These are phyloP conservation scores for Glycine soja DNA, from an alignment of 306 rosid genomes.

Conservation along the genomic window DNA sequence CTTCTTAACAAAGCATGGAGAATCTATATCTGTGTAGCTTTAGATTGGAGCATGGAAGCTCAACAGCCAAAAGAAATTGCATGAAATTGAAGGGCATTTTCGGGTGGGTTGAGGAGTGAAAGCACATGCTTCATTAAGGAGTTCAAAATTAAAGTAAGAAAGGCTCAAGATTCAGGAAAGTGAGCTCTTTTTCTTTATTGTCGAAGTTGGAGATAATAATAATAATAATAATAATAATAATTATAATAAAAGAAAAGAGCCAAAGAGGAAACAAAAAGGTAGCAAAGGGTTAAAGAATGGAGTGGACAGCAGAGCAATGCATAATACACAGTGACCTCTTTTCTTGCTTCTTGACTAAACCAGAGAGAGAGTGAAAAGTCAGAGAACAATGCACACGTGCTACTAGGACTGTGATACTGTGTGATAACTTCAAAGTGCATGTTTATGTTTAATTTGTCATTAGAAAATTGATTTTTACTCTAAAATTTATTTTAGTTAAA, in stretches of 20 bases:
- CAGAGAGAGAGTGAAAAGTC: not conserved
- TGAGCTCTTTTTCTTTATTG: constrained; percentile 2
- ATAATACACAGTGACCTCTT: constrained; percentile 20
- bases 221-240: not conserved
- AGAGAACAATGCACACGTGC: constrained; percentile 31
- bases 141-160: constrained; percentile 31
- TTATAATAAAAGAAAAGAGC: constrained; percentile 17
- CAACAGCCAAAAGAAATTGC: constrained; percentile 40
- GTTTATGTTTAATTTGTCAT: too few species aligned
- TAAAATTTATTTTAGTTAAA: too few species aligned
- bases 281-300: constrained; percentile 39
- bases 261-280: constrained; percentile 43
- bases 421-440: not conserved
- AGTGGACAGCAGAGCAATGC: constrained; percentile 52
- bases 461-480: too few species aligned
- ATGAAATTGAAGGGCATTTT: constrained; percentile 47
- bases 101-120: constrained; percentile 39
- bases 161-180: constrained; percentile 46
- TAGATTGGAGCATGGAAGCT: constrained; percentile 1
- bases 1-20: constrained; percentile 5
- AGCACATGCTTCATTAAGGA: constrained; percentile 30
- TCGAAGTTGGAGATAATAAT: constrained; percentile 38
- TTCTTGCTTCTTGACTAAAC: constrained; percentile 22
- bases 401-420: not conserved
- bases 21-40: constrained; percentile 30